Conservation (phyloP, 1,284 basidiomycete genomes). For the Boletus mariae region DNA sequence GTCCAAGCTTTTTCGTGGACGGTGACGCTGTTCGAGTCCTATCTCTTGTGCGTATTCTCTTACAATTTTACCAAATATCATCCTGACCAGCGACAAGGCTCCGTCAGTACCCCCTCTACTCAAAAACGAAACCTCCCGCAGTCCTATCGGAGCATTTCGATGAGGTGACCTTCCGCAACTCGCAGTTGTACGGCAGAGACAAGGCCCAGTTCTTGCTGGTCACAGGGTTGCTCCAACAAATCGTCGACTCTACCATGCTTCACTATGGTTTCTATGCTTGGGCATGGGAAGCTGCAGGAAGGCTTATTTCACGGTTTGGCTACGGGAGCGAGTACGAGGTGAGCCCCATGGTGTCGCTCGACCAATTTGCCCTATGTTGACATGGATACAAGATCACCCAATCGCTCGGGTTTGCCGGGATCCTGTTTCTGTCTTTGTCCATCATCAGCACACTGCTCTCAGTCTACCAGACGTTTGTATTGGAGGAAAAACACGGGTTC, state of each 20-base stretch:
- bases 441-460: slow-evolving; percentile 72
- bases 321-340: slow-evolving; percentile 62
- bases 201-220: slow-evolving; percentile 86
- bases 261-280: slow-evolving; percentile 77
- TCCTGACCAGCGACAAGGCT: slow-evolving; percentile 40
- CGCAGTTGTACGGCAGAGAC: slow-evolving; percentile 87
- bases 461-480: slow-evolving; percentile 86
- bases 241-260: slow-evolving; percentile 69
- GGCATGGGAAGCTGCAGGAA: slow-evolving; percentile 68
- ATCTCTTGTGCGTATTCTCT: slow-evolving; percentile 59
- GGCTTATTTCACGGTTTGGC: slow-evolving; percentile 48
- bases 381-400: slow-evolving; percentile 35
- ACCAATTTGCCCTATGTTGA: slow-evolving; percentile 9
- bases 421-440: slow-evolving; percentile 43
- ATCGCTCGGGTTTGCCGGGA: slow-evolving; percentile 75
- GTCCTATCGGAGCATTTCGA: slow-evolving; percentile 74
- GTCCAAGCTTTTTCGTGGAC: slow-evolving; percentile 74
- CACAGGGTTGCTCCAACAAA: slow-evolving; percentile 70
- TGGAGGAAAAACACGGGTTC: slow-evolving; percentile 73
- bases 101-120: slow-evolving; percentile 84
- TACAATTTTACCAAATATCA: not conserved
- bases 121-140: slow-evolving; percentile 71
- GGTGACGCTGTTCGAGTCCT: slow-evolving; percentile 81
- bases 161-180: slow-evolving; percentile 77
- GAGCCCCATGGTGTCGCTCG: too few species aligned